Evolutionary conservation across 164 flowering plant species (phyloP), one percentile per base, ranked within the genome.

Genomic region (Dillenia suffruticosa): DNA sequence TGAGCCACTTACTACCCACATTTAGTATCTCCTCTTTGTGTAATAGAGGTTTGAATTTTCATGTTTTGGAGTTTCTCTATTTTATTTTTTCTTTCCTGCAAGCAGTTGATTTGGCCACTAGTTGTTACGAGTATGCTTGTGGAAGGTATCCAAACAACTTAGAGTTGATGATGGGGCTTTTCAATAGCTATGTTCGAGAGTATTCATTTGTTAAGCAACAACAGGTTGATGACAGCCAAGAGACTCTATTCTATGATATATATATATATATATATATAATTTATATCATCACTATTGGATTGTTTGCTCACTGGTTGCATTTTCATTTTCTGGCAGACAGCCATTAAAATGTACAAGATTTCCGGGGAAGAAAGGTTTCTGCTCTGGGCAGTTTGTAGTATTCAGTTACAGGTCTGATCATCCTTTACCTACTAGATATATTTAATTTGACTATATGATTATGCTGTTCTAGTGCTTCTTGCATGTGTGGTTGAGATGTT

Each of bases 361-460:
- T 81, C 61, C 65, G 89, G 90, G 12, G 99, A 94, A 78, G 99
- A 94, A 69, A 84, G 95, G 63, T 91, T 84, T 72, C 72, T 94
- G 70, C 91, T 94, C n/a, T 94, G 99, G 99, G 93, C 97, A 54
- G 88, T 94, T 69, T 89, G 96, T 74, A 94, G 97, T 82, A 84
- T 91, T 70, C 96, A 86, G 58, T 72, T 94, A 69, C 97, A 94
- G 98, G 96, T 89, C 58, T 47, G 61, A 11, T 59, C 14, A 53
- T 48, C 57, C 43, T 3, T 49, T 46, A 49, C 54, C 32, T 1
- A 26, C 32, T 26, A 26, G 32, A 26, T 26, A 26, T 1, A 26
- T 26, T 26, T 26, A 26, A 26, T 26, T 26, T 26, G 32, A 26
- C 32, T 26, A 26, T 51, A 11, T 15, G 9, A 54, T 47, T 54